Conservation (phyloP, 306 rosid genomes). For the Casuarina glauca region DNA sequence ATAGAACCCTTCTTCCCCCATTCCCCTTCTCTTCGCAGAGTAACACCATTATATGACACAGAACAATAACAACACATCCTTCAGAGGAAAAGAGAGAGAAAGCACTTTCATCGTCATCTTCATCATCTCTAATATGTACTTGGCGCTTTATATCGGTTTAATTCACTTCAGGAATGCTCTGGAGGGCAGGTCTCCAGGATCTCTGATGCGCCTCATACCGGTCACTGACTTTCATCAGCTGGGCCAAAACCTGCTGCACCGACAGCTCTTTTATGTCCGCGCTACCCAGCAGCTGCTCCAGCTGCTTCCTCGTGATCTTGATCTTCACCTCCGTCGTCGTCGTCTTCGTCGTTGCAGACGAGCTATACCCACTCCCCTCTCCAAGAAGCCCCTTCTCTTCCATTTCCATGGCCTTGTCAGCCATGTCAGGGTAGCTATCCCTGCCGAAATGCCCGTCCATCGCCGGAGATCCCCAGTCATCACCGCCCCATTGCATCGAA, state of each 20-base stretch:
- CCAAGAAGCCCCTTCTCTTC: slow-evolving; percentile 14
- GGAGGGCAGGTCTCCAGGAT: slow-evolving; percentile 71
- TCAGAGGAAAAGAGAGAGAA: neutral
- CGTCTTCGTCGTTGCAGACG: neutral
- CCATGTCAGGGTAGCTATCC: neutral
- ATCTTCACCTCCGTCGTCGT: slow-evolving; percentile 58
- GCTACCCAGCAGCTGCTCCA: slow-evolving; percentile 54
- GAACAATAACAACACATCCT: neutral
- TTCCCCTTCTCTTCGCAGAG: too few relatives aligned
- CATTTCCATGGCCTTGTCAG: neutral
- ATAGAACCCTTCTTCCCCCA: neutral
- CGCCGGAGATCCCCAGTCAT: slow-evolving; percentile 42
- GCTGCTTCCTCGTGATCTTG: slow-evolving; percentile 74
- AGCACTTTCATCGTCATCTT: neutral
- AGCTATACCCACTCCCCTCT: neutral
- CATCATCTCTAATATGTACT: neutral
- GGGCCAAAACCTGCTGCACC: slow-evolving; percentile 54
- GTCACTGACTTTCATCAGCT: slow-evolving; percentile 39
- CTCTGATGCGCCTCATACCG: slow-evolving; percentile 43
- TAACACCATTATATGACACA: too few relatives aligned
- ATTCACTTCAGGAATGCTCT: slow-evolving; percentile 70
- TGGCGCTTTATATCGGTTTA: neutral
- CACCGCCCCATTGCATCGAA: slow-evolving; percentile 38
- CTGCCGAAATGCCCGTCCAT: neutral
- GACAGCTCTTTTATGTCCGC: slow-evolving; percentile 52